These are phyloP conservation scores for Colletotrichum tropicale DNA, from an alignment of 2,329 filamentous ascomycete genomes.

Conservation along the genomic window DNA sequence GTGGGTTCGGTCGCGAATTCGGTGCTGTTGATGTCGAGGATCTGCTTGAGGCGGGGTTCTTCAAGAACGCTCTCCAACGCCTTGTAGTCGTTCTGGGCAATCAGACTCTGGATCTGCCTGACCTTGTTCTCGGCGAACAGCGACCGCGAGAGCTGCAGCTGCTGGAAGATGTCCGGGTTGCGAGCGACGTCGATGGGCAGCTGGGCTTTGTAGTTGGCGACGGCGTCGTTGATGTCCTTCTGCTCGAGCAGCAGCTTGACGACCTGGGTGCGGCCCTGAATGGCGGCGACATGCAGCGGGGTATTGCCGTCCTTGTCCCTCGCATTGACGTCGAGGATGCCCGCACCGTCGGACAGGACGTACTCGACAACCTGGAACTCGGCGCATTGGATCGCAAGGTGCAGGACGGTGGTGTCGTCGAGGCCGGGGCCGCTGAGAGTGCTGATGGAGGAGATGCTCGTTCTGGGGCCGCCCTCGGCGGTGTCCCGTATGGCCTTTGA, in stretches of 20 bases:
- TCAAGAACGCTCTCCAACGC: slow-evolving; percentile 79
- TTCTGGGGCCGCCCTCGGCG: slow-evolving; percentile 53
- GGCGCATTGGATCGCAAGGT: slow-evolving; percentile 94
- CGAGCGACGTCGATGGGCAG: slow-evolving; percentile 87
- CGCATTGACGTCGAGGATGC: slow-evolving; percentile 80
- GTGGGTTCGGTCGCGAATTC: slow-evolving; percentile 83
- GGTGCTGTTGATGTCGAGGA: slow-evolving; percentile 89
- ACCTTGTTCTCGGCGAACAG: slow-evolving; percentile 89
- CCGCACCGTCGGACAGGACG: slow-evolving; percentile 77
- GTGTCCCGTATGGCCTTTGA: slow-evolving; percentile 81
- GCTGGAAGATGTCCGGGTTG: slow-evolving; percentile 94
- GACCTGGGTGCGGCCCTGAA: slow-evolving; percentile 78
- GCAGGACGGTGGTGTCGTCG: slow-evolving; percentile 88
- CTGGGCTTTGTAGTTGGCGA: slow-evolving; percentile 84
- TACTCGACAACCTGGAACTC: slow-evolving; percentile 93
- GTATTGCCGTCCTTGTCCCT: slow-evolving; percentile 95
- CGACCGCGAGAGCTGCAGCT: slow-evolving; percentile 87
- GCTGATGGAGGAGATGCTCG: slow-evolving; percentile 61
- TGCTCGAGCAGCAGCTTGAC: slow-evolving; percentile 86
- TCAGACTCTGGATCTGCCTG: slow-evolving; percentile 80
- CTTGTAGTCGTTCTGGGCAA: slow-evolving; percentile 76
- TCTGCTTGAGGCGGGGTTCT: slow-evolving; percentile 83
- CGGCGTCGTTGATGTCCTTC: slow-evolving; percentile 83
- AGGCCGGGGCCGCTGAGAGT: slow-evolving; percentile 49
- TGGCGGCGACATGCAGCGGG: slow-evolving; percentile 84